A percentile compares a stretch with the other conserved stretches of the same genome.
Conservation (phyloP, 805 yeast species). For the Yarrowia bubula region DNA sequence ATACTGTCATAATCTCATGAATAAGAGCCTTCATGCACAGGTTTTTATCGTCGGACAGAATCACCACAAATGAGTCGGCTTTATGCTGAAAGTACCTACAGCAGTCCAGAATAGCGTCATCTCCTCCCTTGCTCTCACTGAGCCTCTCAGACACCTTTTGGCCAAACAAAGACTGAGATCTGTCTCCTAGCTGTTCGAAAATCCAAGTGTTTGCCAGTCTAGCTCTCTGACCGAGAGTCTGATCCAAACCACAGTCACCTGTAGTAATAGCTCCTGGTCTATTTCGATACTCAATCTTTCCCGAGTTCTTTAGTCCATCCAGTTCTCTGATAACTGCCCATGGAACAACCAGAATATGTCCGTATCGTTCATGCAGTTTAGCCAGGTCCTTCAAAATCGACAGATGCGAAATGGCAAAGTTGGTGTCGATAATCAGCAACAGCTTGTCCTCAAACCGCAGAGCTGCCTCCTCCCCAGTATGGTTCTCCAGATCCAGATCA, state of each 20-base stretch:
- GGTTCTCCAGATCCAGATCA: neutral
- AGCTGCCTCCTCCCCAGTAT: neutral
- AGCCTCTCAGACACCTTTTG: slow-evolving; percentile 59
- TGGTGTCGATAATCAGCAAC: slow-evolving; percentile 73
- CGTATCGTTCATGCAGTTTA: slow-evolving; percentile 43
- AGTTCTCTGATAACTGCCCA: slow-evolving; percentile 67
- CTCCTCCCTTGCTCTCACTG: slow-evolving; percentile 51
- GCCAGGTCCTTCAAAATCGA: slow-evolving; percentile 54
- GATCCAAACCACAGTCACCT: slow-evolving; percentile 25
- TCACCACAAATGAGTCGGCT: slow-evolving; percentile 45
- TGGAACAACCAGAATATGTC: slow-evolving; percentile 64
- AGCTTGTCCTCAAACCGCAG: slow-evolving; percentile 34
- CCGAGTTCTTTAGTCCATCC: slow-evolving; percentile 70
- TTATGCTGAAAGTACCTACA: slow-evolving; percentile 58
- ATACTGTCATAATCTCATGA: slow-evolving; percentile 57
- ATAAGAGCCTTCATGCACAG: slow-evolving; percentile 74
- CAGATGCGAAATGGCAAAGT: slow-evolving; percentile 71
- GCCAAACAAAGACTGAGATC: slow-evolving; percentile 54
- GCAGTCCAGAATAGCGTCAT: slow-evolving; percentile 85
- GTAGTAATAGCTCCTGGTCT: slow-evolving; percentile 28
- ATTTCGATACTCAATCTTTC: neutral
- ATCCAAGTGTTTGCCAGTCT: slow-evolving; percentile 80
- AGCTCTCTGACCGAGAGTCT: slow-evolving; percentile 55
- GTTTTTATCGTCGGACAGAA: slow-evolving; percentile 81
- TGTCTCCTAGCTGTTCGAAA: slow-evolving; percentile 54